Base-by-base conservation (phyloP, 129 eudicot genomes). In the Solidago caesia region DNA sequence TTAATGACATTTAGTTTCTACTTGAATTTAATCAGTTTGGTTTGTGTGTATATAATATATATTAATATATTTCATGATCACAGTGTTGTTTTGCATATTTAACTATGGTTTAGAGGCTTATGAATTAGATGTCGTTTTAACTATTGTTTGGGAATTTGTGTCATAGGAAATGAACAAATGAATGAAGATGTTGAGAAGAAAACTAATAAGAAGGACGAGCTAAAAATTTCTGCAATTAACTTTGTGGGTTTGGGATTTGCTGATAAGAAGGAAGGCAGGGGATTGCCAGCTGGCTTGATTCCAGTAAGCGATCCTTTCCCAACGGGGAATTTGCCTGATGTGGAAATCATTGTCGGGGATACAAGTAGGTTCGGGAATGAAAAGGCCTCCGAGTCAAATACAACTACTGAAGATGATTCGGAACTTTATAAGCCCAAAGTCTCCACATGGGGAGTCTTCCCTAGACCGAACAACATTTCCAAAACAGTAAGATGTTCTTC, bases 381-480 rank as follows among this genome's bases (percentile, higher is more conserved):
- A 47, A 52, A 51, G 60, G 27, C 67, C 56, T 63, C 86, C 61
- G 53, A 73, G 67, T 73, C 82, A 39, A 52, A 70, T 27, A 64
- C 87, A 56, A 27, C 63, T 43, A 41, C 64, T 51, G 85, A 94
- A 71, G 96, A 90, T 12, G 83, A 81, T 42, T 59, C 72, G 6
- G 97, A 88, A 64, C 82, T 91, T 41, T 90, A 94, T 73, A 87
- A 94, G 82, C 97, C 98, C 52, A 94, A 87, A 84, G 91, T 91
- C 80, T 86, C 97, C 62, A 88, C 98, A 0, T 94, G 96, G 97
- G 96, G 98, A 60, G 86, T 86, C 83, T 91, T 89, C 73, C 96
- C 96, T 64, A 88, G 96, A 77, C 98, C 97, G 7, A 78, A 73
- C 55, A 66, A 88, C 79, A 90, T 94, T 75, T 88, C 97, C 14